A percentile compares a stretch with the other conserved stretches of the same genome.
These are phyloP conservation scores for Quercus variabilis DNA, from an alignment of 306 rosid genomes.

Conservation along the genomic window DNA sequence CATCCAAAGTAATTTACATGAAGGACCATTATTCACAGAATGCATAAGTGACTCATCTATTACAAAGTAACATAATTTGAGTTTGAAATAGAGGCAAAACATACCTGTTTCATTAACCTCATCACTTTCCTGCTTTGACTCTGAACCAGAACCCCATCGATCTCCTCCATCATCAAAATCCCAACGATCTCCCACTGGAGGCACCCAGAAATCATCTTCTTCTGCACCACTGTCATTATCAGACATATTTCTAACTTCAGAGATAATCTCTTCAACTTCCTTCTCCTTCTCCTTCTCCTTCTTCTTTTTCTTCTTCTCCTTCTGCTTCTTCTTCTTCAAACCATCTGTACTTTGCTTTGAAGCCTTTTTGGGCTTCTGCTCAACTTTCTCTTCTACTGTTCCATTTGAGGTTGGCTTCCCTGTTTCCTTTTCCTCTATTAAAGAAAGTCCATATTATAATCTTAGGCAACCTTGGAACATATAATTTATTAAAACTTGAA, in stretches of 20 bases:
- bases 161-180: conserved; percentile 77
- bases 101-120: conserved; percentile 50
- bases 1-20: neutral
- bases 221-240: conserved; percentile 46
- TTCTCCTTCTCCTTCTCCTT: conserved; percentile 18
- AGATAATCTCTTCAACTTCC: conserved; percentile 42
- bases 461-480: neutral
- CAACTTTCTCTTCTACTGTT: conserved; percentile 36
- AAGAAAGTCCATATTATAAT: neutral
- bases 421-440: conserved; percentile 65
- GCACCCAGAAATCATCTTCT: conserved; percentile 82
- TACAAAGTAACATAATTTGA: neutral
- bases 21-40: neutral
- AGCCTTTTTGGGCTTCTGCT: conserved; percentile 27
- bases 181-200: conserved; percentile 87
- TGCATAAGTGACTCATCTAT: neutral
- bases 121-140: conserved; percentile 53
- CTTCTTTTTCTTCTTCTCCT: too few species aligned
- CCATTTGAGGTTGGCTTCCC: conserved; percentile 35
- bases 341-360: conserved; percentile 26
- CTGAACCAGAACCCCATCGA: conserved; percentile 74
- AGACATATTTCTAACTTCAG: conserved; percentile 41
- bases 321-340: conserved; percentile 30
- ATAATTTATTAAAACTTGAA: neutral
- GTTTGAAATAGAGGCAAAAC: conserved; percentile 8